Percentiles rank a stretch among this genome's conserved stretches.
These are phyloP conservation scores for Linum trigynum DNA, from an alignment of 345 rosid genomes.

Conservation along the genomic window DNA sequence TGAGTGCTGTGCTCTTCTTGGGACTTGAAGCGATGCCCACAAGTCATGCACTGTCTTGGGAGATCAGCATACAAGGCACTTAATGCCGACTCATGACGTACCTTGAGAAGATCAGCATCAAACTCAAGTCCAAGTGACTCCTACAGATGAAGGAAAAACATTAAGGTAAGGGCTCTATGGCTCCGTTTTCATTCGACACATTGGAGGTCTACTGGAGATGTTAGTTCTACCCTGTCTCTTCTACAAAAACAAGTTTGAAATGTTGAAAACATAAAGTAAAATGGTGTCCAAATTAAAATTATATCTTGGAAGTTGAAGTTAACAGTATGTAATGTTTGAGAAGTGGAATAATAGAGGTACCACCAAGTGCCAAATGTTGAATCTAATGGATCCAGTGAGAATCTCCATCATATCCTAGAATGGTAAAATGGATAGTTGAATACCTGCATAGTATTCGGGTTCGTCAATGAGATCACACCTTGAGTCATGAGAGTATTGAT, in stretches of 20 bases:
- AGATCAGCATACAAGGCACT: conserved; percentile 71
- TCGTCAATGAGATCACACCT: conserved; percentile 74
- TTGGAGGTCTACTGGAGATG: no score
- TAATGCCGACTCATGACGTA: conserved; percentile 77
- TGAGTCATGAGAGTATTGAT: conserved; percentile 77
- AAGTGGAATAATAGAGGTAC: no score
- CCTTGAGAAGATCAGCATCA: conserved; percentile 66
- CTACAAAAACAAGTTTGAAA: no score
- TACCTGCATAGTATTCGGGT: conserved; percentile 66
- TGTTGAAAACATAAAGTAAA: no score
- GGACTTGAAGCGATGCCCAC: conserved; percentile 85
- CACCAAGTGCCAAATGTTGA: no score
- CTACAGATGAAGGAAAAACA: conserved; percentile 32
- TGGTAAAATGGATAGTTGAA: not conserved
- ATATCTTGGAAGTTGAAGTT: no score
- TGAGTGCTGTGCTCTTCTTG: conserved; percentile 96
- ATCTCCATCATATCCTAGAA: not conserved
- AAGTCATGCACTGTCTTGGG: conserved; percentile 94
- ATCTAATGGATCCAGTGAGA: no score
- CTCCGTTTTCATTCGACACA: no score
- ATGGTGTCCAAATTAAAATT: no score
- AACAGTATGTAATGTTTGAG: no score
- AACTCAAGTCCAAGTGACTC: conserved; percentile 70
- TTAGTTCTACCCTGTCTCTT: no score
- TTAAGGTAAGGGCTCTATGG: conserved; percentile 18